Conservation (phyloP, 1,139 yeast species). For the Debaryomycetaceae sp. region DNA sequence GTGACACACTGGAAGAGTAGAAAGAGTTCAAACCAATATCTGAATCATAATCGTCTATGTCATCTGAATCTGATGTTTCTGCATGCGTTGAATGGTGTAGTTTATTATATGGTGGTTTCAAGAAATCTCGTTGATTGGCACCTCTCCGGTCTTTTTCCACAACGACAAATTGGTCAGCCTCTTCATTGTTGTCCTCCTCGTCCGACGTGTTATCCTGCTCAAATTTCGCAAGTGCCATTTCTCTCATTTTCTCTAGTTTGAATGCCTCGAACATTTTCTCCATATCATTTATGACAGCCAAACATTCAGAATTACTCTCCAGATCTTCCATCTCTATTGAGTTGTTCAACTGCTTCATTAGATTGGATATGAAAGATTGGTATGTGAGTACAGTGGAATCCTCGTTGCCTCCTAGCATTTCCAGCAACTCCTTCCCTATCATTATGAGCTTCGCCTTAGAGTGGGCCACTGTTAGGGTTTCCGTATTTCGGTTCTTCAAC, state of each 20-base stretch:
- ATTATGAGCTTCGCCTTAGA: conserved; percentile 54
- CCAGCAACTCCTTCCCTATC: conserved; percentile 54
- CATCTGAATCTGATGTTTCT: conserved; percentile 7
- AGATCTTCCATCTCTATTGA: conserved; percentile 48
- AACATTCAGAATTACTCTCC: conserved; percentile 53
- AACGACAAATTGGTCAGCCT: neutral
- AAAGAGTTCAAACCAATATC: conserved; percentile 27
- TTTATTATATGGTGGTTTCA: neutral
- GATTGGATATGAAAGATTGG: conserved; percentile 47
- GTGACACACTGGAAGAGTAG: conserved; percentile 21
- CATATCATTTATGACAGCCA: conserved; percentile 58
- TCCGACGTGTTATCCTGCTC: conserved; percentile 3
- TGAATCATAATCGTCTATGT: conserved; percentile 16
- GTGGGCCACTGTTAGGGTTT: conserved; percentile 50
- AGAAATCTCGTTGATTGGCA: conserved; percentile 1
- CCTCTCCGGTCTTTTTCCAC: conserved; percentile 3
- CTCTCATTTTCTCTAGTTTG: conserved; percentile 33
- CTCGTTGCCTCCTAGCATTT: conserved; percentile 27
- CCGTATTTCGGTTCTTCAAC: conserved; percentile 46
- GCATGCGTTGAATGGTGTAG: neutral
- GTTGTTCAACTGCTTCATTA: conserved; percentile 49
- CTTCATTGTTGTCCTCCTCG: conserved; percentile 1
- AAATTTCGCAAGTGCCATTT: conserved; percentile 7
- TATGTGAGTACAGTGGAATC: conserved; percentile 43
- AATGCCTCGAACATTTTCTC: conserved; percentile 59